phyloP scores from a whole-genome alignment of 805 yeast species.

The Monosporozyma servazzii region DNA sequence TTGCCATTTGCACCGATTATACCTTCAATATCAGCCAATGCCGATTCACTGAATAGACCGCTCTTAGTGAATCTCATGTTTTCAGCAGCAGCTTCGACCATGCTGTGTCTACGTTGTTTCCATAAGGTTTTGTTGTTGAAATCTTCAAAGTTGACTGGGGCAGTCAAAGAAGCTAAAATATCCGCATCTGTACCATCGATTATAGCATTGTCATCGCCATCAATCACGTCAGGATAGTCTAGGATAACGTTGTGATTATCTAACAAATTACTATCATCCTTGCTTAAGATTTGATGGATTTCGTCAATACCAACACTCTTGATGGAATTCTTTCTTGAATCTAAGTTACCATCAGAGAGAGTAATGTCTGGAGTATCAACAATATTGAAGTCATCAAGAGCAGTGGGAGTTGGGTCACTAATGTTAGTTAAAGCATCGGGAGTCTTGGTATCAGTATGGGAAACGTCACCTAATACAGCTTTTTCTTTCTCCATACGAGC shows the following conservation, averaged over 20 bases:
- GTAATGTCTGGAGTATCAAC: background rate
- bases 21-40: constrained; percentile 68
- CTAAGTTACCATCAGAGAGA: background rate
- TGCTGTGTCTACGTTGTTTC: constrained; percentile 56
- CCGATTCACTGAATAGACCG: constrained; percentile 69
- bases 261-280: constrained; percentile 17
- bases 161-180: constrained; percentile 28
- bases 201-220: constrained; percentile 5
- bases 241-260: constrained; percentile 8
- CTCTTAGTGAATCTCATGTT: constrained; percentile 66
- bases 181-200: constrained; percentile 22
- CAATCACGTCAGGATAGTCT: constrained; percentile 4
- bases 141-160: constrained; percentile 25
- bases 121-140: constrained; percentile 26
- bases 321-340: constrained; percentile 17
- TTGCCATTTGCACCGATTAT: constrained; percentile 19
- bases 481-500: constrained; percentile 24
- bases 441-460: background rate
- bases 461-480: constrained; percentile 2
- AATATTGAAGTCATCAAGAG: constrained; percentile 1
- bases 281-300: constrained; percentile 24
- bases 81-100: constrained; percentile 67
- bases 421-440: background rate
- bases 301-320: constrained; percentile 27
- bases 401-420: background rate